Base-by-base conservation (phyloP, 805 yeast species). In the Maudiozyma barnettii region DNA sequence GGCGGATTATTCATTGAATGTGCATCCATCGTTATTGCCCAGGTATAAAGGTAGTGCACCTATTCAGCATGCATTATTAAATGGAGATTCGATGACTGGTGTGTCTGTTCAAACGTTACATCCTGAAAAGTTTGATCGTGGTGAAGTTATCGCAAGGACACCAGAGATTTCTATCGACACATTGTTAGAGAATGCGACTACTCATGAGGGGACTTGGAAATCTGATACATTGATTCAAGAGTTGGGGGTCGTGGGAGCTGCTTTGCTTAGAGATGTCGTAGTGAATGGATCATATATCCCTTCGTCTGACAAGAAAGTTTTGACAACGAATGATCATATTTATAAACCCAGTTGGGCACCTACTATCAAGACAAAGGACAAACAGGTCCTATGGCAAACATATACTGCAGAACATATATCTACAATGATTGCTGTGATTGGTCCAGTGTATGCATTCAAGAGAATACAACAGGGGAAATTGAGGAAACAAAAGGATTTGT, bases 21-120 rank as follows among this genome's bases (percentile, higher is more conserved):
- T 93, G 1, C 99, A 93, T 61, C 99, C 99, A 0, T 88, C 96
- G 0, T 61, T 89, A 6, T 71, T 93, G 8, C 99, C 99, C 0
- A 68, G 67, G 41, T 78, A 85, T 55, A 76, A 88, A 2, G 99
- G 99, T 0, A 81, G 97, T 0, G 83, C 96, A 1, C 99, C 99
- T 0, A 66, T 93, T 4, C 98, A 91, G 51, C 73, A 78, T 50
- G 81, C 96, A 0, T 64, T 93, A 12, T 61, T 90, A 56, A 77
- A 84, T 49, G 72, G 72, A 38, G 89, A 83, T 53, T 33, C 51
- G 0, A 49, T 43, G 16, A 83, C 97, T 0, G 99, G 98, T 0
- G 95, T 88, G 16, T 78, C 96, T 0, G 76, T 93, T 0, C 99
- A 93, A 62, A 86, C 96, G 0, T 65, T 93, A 21, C 96, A 93